phyloP scores from a whole-genome alignment of 306 rosid species.

The Vicia sativa region DNA sequence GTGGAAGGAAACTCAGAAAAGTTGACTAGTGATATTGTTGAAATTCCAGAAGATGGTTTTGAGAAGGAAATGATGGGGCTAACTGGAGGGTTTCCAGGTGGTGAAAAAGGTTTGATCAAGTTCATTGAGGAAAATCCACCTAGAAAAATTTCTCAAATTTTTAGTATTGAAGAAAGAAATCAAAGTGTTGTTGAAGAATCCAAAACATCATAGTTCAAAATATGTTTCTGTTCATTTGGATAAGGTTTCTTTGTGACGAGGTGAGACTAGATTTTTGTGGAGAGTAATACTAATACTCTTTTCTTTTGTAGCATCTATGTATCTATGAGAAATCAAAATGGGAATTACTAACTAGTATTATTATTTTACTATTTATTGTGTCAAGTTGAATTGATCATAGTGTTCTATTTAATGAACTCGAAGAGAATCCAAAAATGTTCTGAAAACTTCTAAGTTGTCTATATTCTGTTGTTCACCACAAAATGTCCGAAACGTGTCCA shows the following conservation, averaged over 20 bases:
- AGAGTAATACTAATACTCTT: too few relatives aligned
- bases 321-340: background rate
- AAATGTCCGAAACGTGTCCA: background rate
- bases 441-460: background rate
- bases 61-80: conserved; percentile 93
- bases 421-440: background rate
- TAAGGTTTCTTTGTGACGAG: too few relatives aligned
- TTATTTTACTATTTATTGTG: background rate
- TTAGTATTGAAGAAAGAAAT: conserved; percentile 36
- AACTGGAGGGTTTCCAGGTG: conserved; percentile 96
- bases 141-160: conserved; percentile 2
- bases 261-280: too few relatives aligned
- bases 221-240: too few relatives aligned
- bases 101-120: conserved; percentile 72
- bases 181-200: conserved; percentile 40
- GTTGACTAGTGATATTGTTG: background rate
- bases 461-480: background rate
- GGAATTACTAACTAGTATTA: background rate
- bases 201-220: conserved; percentile 24
- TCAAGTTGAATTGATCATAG: background rate
- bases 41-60: conserved; percentile 62
- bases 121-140: conserved; percentile 85
- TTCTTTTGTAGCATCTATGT: background rate
- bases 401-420: background rate
- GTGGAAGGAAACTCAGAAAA: conserved; percentile 36